Evolutionary conservation across 2,329 filamentous ascomycete species (phyloP).

Genomic region (Sordariomycetes sp.): DNA sequence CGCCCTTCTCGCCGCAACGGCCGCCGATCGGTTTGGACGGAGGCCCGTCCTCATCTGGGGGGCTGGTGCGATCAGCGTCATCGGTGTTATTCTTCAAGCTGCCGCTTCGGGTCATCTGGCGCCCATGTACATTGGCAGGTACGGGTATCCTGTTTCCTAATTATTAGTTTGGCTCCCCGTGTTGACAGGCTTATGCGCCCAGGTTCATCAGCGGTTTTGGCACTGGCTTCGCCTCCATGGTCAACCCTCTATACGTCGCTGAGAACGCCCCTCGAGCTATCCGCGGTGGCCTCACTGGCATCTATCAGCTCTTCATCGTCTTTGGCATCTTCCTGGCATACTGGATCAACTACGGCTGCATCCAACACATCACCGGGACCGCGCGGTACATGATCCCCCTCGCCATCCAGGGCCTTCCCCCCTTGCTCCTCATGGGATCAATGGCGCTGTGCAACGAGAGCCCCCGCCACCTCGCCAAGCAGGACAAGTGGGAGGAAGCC

Average conservation of each 20-base stretch:
- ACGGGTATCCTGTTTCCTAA: neutral
- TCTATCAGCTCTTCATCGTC: slow-evolving; percentile 36
- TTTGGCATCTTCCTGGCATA: slow-evolving; percentile 27
- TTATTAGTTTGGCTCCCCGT: neutral
- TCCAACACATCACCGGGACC: slow-evolving; percentile 28
- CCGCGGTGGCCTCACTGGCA: slow-evolving; percentile 31
- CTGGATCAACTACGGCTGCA: slow-evolving; percentile 38
- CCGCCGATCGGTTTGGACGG: slow-evolving; percentile 43
- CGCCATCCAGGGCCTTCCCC: slow-evolving; percentile 50
- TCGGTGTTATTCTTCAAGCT: slow-evolving; percentile 53
- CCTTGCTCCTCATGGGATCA: slow-evolving; percentile 23
- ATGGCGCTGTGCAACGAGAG: slow-evolving; percentile 22
- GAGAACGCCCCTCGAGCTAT: slow-evolving; percentile 36
- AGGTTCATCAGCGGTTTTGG: slow-evolving; percentile 32
- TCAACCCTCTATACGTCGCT: slow-evolving; percentile 29
- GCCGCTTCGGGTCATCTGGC: slow-evolving; percentile 36
- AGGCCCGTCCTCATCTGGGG: slow-evolving; percentile 34
- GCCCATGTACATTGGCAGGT: slow-evolving; percentile 51
- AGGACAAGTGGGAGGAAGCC: slow-evolving; percentile 55
- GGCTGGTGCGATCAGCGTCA: slow-evolving; percentile 39
- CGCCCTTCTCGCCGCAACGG: slow-evolving; percentile 39
- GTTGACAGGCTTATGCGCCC: neutral
- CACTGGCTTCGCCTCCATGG: slow-evolving; percentile 31
- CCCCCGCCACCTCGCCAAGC: slow-evolving; percentile 53
- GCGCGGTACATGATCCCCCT: slow-evolving; percentile 48